Conservation (phyloP, 225 moss, liverwort and hornwort species). For the Polytrichum formosum region DNA sequence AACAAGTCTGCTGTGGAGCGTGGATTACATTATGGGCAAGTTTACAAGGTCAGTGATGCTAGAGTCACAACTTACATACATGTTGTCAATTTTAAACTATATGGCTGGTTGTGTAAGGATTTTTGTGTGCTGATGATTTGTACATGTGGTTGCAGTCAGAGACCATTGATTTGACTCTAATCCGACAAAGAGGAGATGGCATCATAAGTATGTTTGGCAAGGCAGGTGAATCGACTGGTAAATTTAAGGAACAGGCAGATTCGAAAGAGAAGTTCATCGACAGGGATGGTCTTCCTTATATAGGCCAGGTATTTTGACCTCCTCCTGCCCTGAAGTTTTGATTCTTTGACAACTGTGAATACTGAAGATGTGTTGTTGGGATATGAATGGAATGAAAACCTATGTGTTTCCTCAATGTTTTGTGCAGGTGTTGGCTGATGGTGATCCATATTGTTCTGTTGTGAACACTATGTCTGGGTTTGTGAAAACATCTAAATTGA, state of each 20-base stretch:
- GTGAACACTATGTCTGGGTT: constrained; percentile 79
- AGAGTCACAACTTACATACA: neutral
- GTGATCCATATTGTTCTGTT: constrained; percentile 86
- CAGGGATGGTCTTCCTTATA: constrained; percentile 83
- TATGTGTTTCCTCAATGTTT: neutral
- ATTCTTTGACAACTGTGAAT: too few relatives aligned
- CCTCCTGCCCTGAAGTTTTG: neutral
- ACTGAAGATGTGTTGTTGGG: too few relatives aligned
- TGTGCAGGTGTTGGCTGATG: constrained; percentile 67
- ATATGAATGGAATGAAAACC: too few relatives aligned
- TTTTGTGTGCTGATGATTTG: too few relatives aligned
- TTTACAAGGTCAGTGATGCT: constrained; percentile 72
- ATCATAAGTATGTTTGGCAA: constrained; percentile 76
- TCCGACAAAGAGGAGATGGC: constrained; percentile 91
- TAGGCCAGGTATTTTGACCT: constrained; percentile 70
- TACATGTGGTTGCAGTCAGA: constrained; percentile 63
- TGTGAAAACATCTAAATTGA: constrained; percentile 73
- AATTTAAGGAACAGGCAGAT: constrained; percentile 47
- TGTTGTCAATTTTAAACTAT: neutral
- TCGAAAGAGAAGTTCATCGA: constrained; percentile 66
- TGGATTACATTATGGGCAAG: constrained; percentile 90
- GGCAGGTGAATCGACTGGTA: constrained; percentile 37
- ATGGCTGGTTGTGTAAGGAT: too few relatives aligned
- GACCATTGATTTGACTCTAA: constrained; percentile 72
- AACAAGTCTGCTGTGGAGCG: constrained; percentile 97